A percentile compares a stretch with the other conserved stretches of the same genome.
Evolutionary conservation across 129 eudicot species (phyloP).

Genomic region (Calendula officinalis): DNA sequence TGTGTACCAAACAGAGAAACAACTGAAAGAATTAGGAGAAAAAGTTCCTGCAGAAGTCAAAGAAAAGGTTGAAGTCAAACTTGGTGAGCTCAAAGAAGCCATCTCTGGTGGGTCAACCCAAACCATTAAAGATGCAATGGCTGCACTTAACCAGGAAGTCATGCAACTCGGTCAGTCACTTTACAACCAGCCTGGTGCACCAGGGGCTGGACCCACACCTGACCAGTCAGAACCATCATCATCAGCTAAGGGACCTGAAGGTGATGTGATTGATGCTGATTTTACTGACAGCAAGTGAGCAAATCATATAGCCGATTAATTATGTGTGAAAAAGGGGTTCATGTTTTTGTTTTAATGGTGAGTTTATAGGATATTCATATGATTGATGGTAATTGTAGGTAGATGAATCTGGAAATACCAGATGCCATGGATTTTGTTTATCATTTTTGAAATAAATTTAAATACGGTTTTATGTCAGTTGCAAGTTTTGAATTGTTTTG

Average conservation of each 20-base stretch:
- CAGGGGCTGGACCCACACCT: conserved; percentile 42
- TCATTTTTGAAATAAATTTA: too few relatives aligned
- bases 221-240: conserved; percentile 38
- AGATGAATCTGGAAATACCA: too few relatives aligned
- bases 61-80: conserved; percentile 46
- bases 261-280: conserved; percentile 97
- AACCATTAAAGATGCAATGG: conserved; percentile 89
- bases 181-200: conserved; percentile 81
- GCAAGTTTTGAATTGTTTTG: too few relatives aligned
- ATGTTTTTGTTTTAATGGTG: too few relatives aligned
- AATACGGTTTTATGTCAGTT: too few relatives aligned
- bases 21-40: conserved; percentile 22
- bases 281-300: conserved; percentile 83
- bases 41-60: conserved; percentile 28
- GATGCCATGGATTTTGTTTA: too few relatives aligned
- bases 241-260: conserved; percentile 70
- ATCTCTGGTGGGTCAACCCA: conserved; percentile 81
- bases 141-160: conserved; percentile 92
- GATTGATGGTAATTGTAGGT: too few relatives aligned
- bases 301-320: background rate
- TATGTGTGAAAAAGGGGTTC: too few relatives aligned
- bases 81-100: conserved; percentile 79
- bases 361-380: too few relatives aligned
- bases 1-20: conserved; percentile 36
- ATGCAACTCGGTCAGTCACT: conserved; percentile 97